Evolutionary conservation across 2,329 filamentous ascomycete genomes (phyloP).

Genomic region (Helotiales sp.): DNA sequence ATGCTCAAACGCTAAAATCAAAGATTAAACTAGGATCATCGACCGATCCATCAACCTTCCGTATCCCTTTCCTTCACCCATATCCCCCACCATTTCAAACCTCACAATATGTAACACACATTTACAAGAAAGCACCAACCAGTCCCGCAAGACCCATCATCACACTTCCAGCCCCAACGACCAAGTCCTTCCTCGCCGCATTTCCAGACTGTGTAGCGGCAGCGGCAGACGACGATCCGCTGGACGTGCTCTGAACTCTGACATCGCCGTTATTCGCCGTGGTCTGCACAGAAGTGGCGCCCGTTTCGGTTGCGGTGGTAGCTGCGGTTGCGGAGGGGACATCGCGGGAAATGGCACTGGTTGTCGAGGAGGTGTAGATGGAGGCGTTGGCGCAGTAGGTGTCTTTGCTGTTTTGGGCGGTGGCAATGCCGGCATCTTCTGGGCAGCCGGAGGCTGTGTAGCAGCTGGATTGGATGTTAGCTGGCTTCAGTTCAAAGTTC

Average conservation of each 20-base stretch:
- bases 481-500: neutral
- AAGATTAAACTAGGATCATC: neutral
- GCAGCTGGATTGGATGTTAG: slow-evolving; percentile 16
- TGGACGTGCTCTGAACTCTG: slow-evolving; percentile 17
- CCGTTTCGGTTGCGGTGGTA: slow-evolving; percentile 10
- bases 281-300: slow-evolving; percentile 3
- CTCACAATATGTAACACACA: neutral
- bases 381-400: slow-evolving; percentile 38
- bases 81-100: neutral
- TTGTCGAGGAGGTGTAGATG: slow-evolving; percentile 30
- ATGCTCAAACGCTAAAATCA: slow-evolving; percentile 21
- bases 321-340: slow-evolving; percentile 23
- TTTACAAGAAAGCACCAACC: slow-evolving; percentile 34
- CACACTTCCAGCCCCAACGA: slow-evolving; percentile 28
- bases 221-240: slow-evolving; percentile 15
- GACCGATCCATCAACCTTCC: neutral
- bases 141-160: slow-evolving; percentile 33
- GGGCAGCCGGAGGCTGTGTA: slow-evolving; percentile 69
- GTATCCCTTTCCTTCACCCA: neutral
- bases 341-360: slow-evolving; percentile 28
- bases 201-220: slow-evolving; percentile 22
- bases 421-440: slow-evolving; percentile 45
- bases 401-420: slow-evolving; percentile 25
- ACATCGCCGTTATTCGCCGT: slow-evolving; percentile 9
- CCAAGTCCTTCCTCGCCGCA: slow-evolving; percentile 25